Evolutionary conservation across 2,329 filamentous ascomycete genomes (phyloP).

Genomic region (Colletotrichum tamarilloi): DNA sequence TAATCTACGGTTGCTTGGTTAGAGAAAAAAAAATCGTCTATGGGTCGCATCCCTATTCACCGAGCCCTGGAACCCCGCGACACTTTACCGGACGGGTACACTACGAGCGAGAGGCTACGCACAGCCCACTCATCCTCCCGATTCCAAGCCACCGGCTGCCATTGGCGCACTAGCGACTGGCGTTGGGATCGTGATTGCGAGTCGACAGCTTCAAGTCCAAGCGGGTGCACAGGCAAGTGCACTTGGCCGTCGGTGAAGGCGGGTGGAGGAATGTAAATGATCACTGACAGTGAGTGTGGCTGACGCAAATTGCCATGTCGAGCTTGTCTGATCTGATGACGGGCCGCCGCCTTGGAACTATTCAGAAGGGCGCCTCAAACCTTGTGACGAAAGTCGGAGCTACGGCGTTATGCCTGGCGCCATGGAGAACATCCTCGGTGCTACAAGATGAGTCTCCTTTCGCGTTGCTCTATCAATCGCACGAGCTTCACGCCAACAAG

Average conservation of each 20-base stretch:
- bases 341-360: background rate
- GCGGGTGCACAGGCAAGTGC: slow-evolving; percentile 25
- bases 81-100: background rate
- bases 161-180: slow-evolving; percentile 26
- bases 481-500: slow-evolving; percentile 29
- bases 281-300: slow-evolving; percentile 14
- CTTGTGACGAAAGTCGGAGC: slow-evolving; percentile 6
- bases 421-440: slow-evolving; percentile 3
- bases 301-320: slow-evolving; percentile 15
- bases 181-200: background rate
- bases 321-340: slow-evolving; percentile 9
- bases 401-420: background rate
- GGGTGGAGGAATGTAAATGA: background rate
- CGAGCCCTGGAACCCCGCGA: slow-evolving; percentile 30
- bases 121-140: slow-evolving; percentile 25
- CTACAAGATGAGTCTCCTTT: slow-evolving; percentile 26
- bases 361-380: slow-evolving; percentile 18
- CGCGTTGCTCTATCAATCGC: slow-evolving; percentile 35
- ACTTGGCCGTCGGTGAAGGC: slow-evolving; percentile 16
- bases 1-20: slow-evolving; percentile 33
- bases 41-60: slow-evolving; percentile 6
- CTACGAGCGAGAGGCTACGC: background rate
- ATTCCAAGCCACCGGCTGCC: slow-evolving; percentile 16
- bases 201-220: slow-evolving; percentile 23
- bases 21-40: slow-evolving; percentile 13